A percentile compares a stretch with the other conserved stretches of the same genome.
These are phyloP conservation scores for Aethionema arabicum DNA, from an alignment of 345 rosid species.

Conservation along the genomic window DNA sequence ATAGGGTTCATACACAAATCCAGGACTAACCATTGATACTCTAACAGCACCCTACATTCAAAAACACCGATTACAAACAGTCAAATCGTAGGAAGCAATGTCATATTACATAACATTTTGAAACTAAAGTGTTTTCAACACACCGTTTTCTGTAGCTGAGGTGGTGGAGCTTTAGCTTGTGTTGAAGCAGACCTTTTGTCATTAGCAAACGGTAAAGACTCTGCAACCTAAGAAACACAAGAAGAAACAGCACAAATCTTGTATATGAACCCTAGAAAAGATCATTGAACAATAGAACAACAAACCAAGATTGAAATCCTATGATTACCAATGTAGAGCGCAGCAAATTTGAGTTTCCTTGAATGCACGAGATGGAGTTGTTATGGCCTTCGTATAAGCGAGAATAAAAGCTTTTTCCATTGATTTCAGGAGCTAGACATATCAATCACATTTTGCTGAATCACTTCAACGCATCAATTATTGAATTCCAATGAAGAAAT, in stretches of 20 bases:
- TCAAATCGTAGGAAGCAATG: constrained; percentile 17
- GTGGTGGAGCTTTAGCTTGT: constrained; percentile 60
- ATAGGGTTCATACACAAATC: constrained; percentile 86
- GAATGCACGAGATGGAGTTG: constrained; percentile 39
- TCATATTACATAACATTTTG: not conserved
- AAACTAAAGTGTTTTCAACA: constrained; percentile 21
- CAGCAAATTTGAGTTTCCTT: constrained; percentile 43
- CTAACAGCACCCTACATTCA: constrained; percentile 64
- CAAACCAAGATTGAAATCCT: constrained; percentile 15
- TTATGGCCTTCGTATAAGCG: constrained; percentile 39
- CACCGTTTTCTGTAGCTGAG: constrained; percentile 73
- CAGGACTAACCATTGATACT: constrained; percentile 79
- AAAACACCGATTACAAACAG: constrained; percentile 7
- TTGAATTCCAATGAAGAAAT: constrained; percentile 4
- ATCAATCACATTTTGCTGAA: constrained; percentile 29
- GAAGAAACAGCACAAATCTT: constrained; percentile 14
- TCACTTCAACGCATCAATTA: not conserved
- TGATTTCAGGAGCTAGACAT: constrained; percentile 43
- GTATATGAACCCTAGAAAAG: not conserved
- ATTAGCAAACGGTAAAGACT: constrained; percentile 41
- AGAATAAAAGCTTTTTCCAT: constrained; percentile 38
- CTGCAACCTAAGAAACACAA: constrained; percentile 46
- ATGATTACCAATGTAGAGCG: constrained; percentile 59
- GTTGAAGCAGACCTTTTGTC: constrained; percentile 51
- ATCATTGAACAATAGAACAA: constrained; percentile 10